Base-by-base conservation (phyloP, 2,329 filamentous ascomycete species). In the Fusarium nygamai region DNA sequence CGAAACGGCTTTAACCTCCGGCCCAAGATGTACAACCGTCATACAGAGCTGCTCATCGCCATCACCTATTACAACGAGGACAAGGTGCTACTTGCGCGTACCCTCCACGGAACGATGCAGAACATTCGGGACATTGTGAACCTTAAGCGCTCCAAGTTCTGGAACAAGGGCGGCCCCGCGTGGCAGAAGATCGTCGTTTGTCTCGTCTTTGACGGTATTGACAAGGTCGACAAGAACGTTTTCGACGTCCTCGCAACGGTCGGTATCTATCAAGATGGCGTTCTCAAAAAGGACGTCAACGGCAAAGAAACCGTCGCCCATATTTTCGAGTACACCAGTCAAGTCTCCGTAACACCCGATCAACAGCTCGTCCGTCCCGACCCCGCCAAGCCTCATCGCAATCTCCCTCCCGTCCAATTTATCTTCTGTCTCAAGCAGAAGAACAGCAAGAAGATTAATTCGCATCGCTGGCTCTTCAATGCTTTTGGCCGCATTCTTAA, bases 361-460 rank as follows among this genome's bases (percentile, higher is more conserved):
- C 75, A 77, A n/a, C 75, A 77, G 33, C 75, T 77, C 47, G 70
- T 77, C 14, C 75, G 75, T n/a, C 75, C 75, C 8, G 67, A 72
- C 1, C 69, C 67, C 34, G 66, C 72, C 44, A 76, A 77, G 36
- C 59, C 67, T 16, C 44, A 67, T 17, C 73, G 71, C 31, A 77
- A 77, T 38, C 64, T 77, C 4, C 75, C 75, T 1, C 75, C 75
- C 13, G 75, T 76, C 33, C 75, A 77, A 39, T 77, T 77, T 29
- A 77, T 77, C 46, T 77, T 77, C 51, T 77, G 75, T 63, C 73
- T 77, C 43, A 77, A 77, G 71, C 75, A 77, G 43, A 77, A 77
- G 65, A 77, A 77, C 54, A 77, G 75, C 62, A 77, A 77, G 61
- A 77, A 77, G 75, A 77, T 77, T 39, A 77, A 77, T n/a, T 77